phyloP scores from a whole-genome alignment of 202 grass and related monocot species.

The Zizania palustris region DNA sequence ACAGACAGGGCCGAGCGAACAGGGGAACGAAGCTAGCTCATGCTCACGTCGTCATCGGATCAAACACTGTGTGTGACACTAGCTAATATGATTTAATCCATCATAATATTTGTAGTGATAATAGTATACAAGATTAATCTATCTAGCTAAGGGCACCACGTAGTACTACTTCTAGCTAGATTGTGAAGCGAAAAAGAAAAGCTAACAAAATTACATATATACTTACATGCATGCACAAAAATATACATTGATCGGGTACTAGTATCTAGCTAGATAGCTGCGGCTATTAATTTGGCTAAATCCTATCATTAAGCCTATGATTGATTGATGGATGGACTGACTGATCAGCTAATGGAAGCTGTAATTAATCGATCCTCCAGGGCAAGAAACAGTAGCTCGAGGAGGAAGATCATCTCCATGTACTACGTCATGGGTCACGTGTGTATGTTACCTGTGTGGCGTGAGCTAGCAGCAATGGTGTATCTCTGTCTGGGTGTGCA shows the following conservation, averaged over 20 bases:
- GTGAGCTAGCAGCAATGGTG: slow-evolving; percentile 31
- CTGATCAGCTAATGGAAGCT: slow-evolving; percentile 31
- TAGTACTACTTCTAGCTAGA: background rate
- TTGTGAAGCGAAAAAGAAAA: slow-evolving; percentile 27
- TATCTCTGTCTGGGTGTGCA: slow-evolving; percentile 20
- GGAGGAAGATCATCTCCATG: slow-evolving; percentile 1
- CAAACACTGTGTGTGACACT: slow-evolving; percentile 28
- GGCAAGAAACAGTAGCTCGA: slow-evolving; percentile 43
- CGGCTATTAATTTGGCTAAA: slow-evolving; percentile 45
- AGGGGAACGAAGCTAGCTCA: background rate
- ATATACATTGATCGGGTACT: slow-evolving; percentile 30
- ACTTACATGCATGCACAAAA: slow-evolving; percentile 43
- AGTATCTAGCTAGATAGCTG: slow-evolving; percentile 16
- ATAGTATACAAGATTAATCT: slow-evolving; percentile 3
- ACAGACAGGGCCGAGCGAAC: slow-evolving; percentile 32
- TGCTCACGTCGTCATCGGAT: slow-evolving; percentile 38
- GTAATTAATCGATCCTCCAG: slow-evolving; percentile 6
- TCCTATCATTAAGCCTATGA: slow-evolving; percentile 40
- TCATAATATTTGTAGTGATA: background rate
- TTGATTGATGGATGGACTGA: slow-evolving; percentile 34
- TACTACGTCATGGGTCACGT: background rate
- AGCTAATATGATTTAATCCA: slow-evolving; percentile 4
- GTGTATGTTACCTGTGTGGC: slow-evolving; percentile 42
- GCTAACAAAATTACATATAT: slow-evolving; percentile 25
- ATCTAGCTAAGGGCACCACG: background rate